A percentile compares a stretch with the other conserved stretches of the same genome.
phyloP scores from a whole-genome alignment of 129 eudicot genomes.

The Silybum marianum region DNA sequence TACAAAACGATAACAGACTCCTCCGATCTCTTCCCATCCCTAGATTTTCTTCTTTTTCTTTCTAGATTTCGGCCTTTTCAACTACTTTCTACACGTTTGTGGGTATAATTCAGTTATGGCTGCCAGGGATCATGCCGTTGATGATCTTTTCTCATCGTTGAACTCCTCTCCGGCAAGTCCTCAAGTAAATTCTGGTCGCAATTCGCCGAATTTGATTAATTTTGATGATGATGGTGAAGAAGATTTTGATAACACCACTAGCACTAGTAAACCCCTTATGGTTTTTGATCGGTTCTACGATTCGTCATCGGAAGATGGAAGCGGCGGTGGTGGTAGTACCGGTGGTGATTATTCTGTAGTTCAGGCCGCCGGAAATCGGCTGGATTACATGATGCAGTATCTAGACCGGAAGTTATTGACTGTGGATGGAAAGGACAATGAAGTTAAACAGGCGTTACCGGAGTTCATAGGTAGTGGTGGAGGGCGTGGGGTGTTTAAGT shows the following conservation, averaged over 20 bases:
- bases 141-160: conserved; percentile 36
- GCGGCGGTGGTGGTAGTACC: conserved; percentile 16
- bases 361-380: conserved; percentile 55
- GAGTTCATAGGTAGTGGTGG: conserved; percentile 69
- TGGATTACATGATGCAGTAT: conserved; percentile 89
- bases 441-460: conserved; percentile 43
- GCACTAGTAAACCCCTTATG: conserved; percentile 42
- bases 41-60: not conserved
- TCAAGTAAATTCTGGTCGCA: not conserved
- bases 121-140: conserved; percentile 27
- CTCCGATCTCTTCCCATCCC: conserved; percentile 17
- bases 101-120: conserved; percentile 23
- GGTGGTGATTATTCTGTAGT: conserved; percentile 16
- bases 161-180: conserved; percentile 43
- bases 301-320: conserved; percentile 58
- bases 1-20: conserved; percentile 32
- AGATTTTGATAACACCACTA: conserved; percentile 11
- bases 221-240: conserved; percentile 31
- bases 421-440: conserved; percentile 24
- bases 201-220: conserved; percentile 34
- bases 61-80: not conserved
- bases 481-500: conserved; percentile 56
- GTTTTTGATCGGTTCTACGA: conserved; percentile 78
- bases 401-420: conserved; percentile 70
- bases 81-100: not conserved